Evolutionary conservation across 139 green algal genomes (phyloP).

Genomic region (Dunaliella sp.): DNA sequence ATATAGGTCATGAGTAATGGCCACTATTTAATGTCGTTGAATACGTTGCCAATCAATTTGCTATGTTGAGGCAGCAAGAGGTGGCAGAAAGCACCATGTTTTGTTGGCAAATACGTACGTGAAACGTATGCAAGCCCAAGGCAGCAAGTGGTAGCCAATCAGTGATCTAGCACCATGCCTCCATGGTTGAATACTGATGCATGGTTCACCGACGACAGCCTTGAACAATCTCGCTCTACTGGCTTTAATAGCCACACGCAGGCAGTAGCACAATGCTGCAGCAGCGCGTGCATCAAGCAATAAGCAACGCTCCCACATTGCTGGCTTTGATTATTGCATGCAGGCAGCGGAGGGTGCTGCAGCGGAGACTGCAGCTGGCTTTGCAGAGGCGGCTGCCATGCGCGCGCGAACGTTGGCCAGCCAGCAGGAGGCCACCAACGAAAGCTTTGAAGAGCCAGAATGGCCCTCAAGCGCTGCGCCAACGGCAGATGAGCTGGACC

Average conservation of each 20-base stretch:
- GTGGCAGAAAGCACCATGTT: too few species aligned
- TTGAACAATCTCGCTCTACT: not conserved
- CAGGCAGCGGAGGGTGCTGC: not conserved
- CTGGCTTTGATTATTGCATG: not conserved
- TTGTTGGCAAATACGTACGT: too few species aligned
- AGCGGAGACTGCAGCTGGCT: not conserved
- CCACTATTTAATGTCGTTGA: too few species aligned
- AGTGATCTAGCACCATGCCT: too few species aligned
- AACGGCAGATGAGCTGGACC: not conserved
- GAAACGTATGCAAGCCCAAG: too few species aligned
- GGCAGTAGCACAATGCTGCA: not conserved
- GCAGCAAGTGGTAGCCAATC: too few species aligned
- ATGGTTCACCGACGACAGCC: too few species aligned
- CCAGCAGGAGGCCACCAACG: not conserved
- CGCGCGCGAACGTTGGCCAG: not conserved
- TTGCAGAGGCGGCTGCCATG: not conserved
- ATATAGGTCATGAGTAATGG: not conserved
- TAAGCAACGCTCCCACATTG: not conserved
- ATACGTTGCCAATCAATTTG: too few species aligned
- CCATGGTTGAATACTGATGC: too few species aligned
- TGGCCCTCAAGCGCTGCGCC: too few species aligned
- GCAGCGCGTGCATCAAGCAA: not conserved
- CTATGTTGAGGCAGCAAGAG: too few species aligned
- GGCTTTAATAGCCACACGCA: not conserved
- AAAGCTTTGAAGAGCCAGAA: not conserved